These are phyloP conservation scores for Lophium mytilinum DNA, from an alignment of 495 filamentous ascomycete genomes.

Conservation along the genomic window DNA sequence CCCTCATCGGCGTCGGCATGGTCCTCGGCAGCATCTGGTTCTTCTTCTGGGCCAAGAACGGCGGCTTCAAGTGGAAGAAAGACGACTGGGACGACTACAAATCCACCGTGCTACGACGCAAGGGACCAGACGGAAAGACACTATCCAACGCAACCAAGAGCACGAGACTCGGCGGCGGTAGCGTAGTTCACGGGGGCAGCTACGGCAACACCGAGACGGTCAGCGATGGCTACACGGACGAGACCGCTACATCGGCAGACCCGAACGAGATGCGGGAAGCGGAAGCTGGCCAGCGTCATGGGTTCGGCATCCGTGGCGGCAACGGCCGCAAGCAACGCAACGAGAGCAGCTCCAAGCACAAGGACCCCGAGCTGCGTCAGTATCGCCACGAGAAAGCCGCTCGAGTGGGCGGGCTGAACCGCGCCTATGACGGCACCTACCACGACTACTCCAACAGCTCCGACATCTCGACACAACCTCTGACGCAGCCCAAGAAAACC, in stretches of 20 bases:
- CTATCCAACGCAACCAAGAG: constrained; percentile 70
- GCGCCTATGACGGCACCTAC: constrained; percentile 61
- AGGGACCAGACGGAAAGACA: constrained; percentile 78
- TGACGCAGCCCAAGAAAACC: constrained; percentile 16
- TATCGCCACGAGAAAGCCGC: constrained; percentile 82
- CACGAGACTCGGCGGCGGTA: constrained; percentile 73
- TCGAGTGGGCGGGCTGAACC: constrained; percentile 77
- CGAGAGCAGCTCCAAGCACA: constrained; percentile 14
- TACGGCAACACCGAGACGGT: constrained; percentile 10
- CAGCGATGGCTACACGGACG: constrained; percentile 41
- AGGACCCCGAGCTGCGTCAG: constrained; percentile 64
- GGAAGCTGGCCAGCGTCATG: constrained; percentile 3
- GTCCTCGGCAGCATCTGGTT: constrained; percentile 82
- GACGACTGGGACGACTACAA: constrained; percentile 98
- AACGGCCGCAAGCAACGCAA: constrained; percentile 6
- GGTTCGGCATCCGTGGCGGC: constrained; percentile 20
- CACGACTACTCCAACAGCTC: constrained; percentile 52
- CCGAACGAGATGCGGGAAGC: background rate
- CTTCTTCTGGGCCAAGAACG: constrained; percentile 97
- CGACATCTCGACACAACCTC: constrained; percentile 35
- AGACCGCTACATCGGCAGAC: constrained; percentile 24
- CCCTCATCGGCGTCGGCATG: constrained; percentile 68
- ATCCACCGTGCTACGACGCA: constrained; percentile 85
- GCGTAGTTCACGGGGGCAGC: constrained; percentile 45
- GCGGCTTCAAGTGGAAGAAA: constrained; percentile 77